Evolutionary conservation across 23 red algal genomes (phyloP).

Genomic region (Gracilariopsis chorda): DNA sequence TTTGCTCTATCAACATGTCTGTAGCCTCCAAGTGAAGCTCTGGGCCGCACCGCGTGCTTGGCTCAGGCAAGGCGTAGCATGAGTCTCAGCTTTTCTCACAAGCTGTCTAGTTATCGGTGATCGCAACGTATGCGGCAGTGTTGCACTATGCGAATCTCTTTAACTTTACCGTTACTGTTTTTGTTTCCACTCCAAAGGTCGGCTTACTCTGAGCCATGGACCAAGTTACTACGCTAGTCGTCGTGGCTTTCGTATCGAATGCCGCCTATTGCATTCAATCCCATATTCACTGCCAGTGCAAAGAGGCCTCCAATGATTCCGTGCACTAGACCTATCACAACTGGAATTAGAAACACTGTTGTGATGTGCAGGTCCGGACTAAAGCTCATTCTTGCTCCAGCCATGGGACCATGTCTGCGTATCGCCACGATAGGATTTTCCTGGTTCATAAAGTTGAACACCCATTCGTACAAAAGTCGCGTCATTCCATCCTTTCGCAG

Average conservation of each 20-base stretch:
- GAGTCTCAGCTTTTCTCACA: no score
- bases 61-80: no score
- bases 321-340: conserved; percentile 5
- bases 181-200: no score
- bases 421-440: conserved; percentile 17
- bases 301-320: not conserved
- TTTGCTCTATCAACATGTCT: conserved; percentile 56
- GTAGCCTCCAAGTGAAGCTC: no score
- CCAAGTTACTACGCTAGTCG: conserved; percentile 5
- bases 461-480: conserved; percentile 42
- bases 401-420: not conserved
- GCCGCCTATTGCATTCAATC: conserved; percentile 6
- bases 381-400: not conserved
- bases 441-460: conserved; percentile 34
- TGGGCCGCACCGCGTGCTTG: no score
- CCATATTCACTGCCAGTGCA: conserved; percentile 25
- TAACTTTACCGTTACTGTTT: no score
- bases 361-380: conserved; percentile 10
- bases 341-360: conserved; percentile 25
- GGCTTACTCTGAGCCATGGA: no score
- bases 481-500: not conserved
- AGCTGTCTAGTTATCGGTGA: no score
- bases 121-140: no score
- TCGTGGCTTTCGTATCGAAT: conserved; percentile 39
- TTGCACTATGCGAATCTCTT: no score